These are phyloP conservation scores for Angomonas ambiguus DNA, from an alignment of 208 protist species.

Conservation along the genomic window DNA sequence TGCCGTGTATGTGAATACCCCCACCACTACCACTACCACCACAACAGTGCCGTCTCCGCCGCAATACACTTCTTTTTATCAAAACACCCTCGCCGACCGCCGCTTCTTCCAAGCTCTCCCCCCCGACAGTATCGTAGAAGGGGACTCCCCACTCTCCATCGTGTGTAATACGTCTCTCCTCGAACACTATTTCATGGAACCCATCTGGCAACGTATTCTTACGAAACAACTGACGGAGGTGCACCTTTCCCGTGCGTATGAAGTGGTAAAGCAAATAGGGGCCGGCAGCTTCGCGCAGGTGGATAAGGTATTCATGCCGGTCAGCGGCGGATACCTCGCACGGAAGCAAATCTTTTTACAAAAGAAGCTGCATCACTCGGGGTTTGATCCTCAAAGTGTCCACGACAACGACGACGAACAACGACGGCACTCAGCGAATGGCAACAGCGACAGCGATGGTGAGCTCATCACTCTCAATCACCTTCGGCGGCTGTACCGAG, in stretches of 20 bases:
- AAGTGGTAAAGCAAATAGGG: slow-evolving; percentile 61
- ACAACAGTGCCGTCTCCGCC: neutral
- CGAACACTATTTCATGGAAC: slow-evolving; percentile 12
- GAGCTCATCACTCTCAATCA: neutral
- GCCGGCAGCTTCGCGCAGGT: slow-evolving; percentile 75
- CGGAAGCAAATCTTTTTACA: slow-evolving; percentile 81
- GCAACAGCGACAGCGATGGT: neutral
- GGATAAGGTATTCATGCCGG: slow-evolving; percentile 65
- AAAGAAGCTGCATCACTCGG: no score
- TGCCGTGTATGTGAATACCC: no score
- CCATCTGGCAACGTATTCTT: slow-evolving; percentile 48
- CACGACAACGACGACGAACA: neutral
- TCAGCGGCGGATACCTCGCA: slow-evolving; percentile 60
- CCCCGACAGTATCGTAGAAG: neutral
- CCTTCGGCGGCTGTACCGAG: slow-evolving; percentile 34
- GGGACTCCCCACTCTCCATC: neutral
- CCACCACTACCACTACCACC: neutral
- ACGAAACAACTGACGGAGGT: slow-evolving; percentile 48
- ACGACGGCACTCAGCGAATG: no score
- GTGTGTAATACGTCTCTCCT: neutral
- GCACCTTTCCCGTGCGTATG: no score
- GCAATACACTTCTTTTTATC: neutral
- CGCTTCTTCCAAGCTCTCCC: neutral
- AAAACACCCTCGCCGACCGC: neutral
- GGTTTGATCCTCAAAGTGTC: no score